Evolutionary conservation across 345 rosid species (phyloP), one percentile per base, ranked within the genome.

Genomic region (Geranium brycei): DNA sequence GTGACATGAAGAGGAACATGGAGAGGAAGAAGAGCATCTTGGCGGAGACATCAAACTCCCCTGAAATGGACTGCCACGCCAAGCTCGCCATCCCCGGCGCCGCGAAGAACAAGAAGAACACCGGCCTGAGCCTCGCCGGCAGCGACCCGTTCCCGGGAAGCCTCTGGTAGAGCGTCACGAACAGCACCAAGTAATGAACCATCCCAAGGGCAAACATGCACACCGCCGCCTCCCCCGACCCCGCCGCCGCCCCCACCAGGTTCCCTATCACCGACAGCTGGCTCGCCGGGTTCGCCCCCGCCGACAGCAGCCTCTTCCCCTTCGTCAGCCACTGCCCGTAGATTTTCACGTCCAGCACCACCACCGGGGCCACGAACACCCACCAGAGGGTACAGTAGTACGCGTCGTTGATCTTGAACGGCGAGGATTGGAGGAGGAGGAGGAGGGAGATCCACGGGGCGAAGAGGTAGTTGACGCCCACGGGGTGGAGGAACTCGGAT

Each of bases 401-500:
- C 64, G 55, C 0, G 40, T 58, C 47, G 69, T 57, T 14, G 66
- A 38, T 31, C 28, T 66, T 58, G 59, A 76, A 72, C 31, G 80
- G 74, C 7, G 76, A 72, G 3, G 74, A 72, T 7, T 76, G 80
- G 23, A 76, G 77, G 57, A 76, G 66, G 51, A 76, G 72, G 61
- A 76, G 76, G 68, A 71, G 72, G 2, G 74, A 76, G 32, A 72
- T 76, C 72, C 66, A 76, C 0, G 80, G 80, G 1, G 77, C 72
- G 12, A 69, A 76, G 51, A 76, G 30, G 64, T 72, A 72, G 62
- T 72, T 76, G 19, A 66, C 77, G 19, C 80, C 69, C 1, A 76
- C 57, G 56, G 66, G 74, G 65, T 83, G 79, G 58, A 74, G 31
- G 73, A 83, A 83, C 83, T 83, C 88, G n/a, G 70, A 70, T 57